Evolutionary conservation across 2,329 filamentous ascomycete genomes (phyloP), one percentile per base, ranked within the genome.

Genomic region (Fusarium nematophilum): DNA sequence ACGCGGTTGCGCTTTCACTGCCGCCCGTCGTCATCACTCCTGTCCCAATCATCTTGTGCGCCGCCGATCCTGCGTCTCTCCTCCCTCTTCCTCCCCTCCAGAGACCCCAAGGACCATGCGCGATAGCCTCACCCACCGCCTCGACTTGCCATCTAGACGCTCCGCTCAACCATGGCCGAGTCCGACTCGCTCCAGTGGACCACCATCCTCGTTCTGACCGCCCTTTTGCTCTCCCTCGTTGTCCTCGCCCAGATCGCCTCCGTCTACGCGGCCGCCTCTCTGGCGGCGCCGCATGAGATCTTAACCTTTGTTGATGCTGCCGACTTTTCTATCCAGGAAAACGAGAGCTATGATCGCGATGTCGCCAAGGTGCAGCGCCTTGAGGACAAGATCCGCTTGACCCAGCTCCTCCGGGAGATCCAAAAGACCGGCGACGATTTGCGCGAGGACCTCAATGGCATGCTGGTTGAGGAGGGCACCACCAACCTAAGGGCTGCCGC

Each of bases 291-390:
- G 23, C 78, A 76, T 59, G 86, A 89, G 72, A 79, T 88, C 50
- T 74, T 74, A 54, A 80, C 80, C 53, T 86, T 88, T 65, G 72
- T 87, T 67, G 85, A 88, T 68, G 79, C 83, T 13, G 80, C 86
- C 66, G 85, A 88, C 70, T 85, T 81, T 66, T 90, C 85, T 31
- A 78, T 87, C 42, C 78, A 83, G 64, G 86, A 89, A 71, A 88
- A 88, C 67, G 86, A 88, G 72, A 84, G 79, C 67, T 88, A 88
- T 70, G 84, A 88, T 71, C 78, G 80, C 64, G 85, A 89, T 66
- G 79, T 88, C 40, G 76, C 80, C 50, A 83, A 81, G 55, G 79
- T 88, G 31, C 79, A 79, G 68, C 82, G 82, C 33, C 77, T 88
- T 25, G 86, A 88, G 61, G 86, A 89, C 71, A 87, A 87, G 76